Evolutionary conservation across 345 rosid genomes (phyloP), one percentile per base, ranked within the genome.

Genomic region (Crucihimalaya himalaica): DNA sequence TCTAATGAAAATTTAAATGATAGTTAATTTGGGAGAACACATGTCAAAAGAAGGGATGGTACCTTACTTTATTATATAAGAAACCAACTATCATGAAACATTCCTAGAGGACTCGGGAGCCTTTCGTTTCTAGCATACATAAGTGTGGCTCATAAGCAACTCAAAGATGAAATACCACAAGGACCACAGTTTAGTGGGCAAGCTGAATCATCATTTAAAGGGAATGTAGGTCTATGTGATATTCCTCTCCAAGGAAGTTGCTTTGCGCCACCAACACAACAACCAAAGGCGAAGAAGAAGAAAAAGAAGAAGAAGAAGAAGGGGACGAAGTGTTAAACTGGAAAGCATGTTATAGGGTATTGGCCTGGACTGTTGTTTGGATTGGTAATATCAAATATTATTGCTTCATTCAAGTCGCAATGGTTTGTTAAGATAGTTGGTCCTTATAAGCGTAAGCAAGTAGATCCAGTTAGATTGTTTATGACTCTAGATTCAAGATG

Each of bases 401-500:
- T 63, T 16, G 68, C 68, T 27, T 39, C 42, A 51, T 52, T 15
- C 69, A 62, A 62, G 20, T 34, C 53, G 2, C 7, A 51, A 45
- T 62, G 69, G 53, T 7, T 51, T 29, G 51, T 1, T 23, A 46
- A 46, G 12, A 46, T 46, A 43, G 9, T 43, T 43, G 19, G 48
- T 43, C 19, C 48, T n/a, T 19, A n/a, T 43, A 43, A 57, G 60
- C 46, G 7, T 8, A 74, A 56, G 32, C 10, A 56, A 64, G 59
- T 6, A 1, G 39, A 63, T 73, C 48, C 70, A 43, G 63, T 64
- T 43, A 54, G 57, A n/a, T n/a, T 73, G 40, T 73, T 65, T 27
- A 73, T 45, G 65, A 56, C 40, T 34, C 16, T 65, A 50, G 71
- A 73, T 73, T 73, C 77, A 73, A 56, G 40, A 56, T 35, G 77